These are phyloP conservation scores for Ceratorhiza oryzae-sativae DNA, from an alignment of 1,284 basidiomycete species.

Conservation along the genomic window DNA sequence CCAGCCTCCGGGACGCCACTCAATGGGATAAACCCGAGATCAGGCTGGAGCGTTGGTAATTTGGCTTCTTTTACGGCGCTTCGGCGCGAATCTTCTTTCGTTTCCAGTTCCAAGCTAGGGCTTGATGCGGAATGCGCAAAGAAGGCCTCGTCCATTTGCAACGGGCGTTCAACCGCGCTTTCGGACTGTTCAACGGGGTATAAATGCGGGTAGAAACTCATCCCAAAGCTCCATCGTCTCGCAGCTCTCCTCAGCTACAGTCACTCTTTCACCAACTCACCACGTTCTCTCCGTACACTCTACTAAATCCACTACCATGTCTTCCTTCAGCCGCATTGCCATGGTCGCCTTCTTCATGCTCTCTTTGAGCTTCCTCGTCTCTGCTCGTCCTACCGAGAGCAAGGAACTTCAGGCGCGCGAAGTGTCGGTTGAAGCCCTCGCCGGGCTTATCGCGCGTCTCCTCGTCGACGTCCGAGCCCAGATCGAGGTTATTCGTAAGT, in stretches of 20 bases:
- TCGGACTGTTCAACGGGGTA: not conserved
- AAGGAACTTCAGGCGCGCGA: not conserved
- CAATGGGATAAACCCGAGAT: too few relatives aligned
- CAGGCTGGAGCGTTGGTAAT: too few relatives aligned
- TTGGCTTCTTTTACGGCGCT: too few relatives aligned
- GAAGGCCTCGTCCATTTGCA: not conserved
- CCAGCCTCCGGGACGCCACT: not conserved
- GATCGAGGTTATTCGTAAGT: slow-evolving; percentile 2
- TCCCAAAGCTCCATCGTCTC: not conserved
- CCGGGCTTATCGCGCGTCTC: not conserved
- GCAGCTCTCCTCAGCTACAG: not conserved
- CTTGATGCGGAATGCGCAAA: not conserved
- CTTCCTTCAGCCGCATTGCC: slow-evolving; percentile 7
- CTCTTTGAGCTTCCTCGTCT: slow-evolving; percentile 26
- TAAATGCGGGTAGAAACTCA: not conserved
- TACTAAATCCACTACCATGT: slow-evolving; percentile 3
- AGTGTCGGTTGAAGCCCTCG: not conserved
- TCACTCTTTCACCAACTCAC: not conserved
- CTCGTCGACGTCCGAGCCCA: not conserved
- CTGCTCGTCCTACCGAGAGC: not conserved
- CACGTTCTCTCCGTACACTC: slow-evolving; percentile 4
- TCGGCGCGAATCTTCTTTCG: not conserved
- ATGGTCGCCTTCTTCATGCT: slow-evolving; percentile 20
- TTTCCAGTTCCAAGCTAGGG: not conserved
- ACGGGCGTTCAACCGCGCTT: not conserved